phyloP scores from a whole-genome alignment of 495 filamentous ascomycete genomes.

The Rhypophila decipiens region DNA sequence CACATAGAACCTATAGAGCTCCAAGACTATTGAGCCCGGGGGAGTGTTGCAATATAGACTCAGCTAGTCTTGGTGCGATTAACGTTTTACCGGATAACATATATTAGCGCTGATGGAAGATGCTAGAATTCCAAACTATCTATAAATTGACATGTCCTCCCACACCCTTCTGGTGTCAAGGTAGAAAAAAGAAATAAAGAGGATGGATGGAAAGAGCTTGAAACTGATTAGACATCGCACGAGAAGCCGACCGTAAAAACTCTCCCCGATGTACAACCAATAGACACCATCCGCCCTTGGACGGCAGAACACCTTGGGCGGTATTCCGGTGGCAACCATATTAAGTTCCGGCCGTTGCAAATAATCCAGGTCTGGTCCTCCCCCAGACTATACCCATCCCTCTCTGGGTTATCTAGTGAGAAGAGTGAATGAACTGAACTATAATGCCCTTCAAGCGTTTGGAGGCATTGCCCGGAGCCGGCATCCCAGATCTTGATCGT shows the following conservation, averaged over 20 bases:
- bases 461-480: not conserved
- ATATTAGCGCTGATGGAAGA: too few species aligned
- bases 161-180: not conserved
- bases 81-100: too few species aligned
- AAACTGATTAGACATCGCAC: not conserved
- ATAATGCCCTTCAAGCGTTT: not conserved
- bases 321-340: not conserved
- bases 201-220: not conserved
- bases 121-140: not conserved
- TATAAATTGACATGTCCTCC: not conserved
- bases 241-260: not conserved
- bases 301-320: not conserved
- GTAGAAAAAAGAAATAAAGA: not conserved
- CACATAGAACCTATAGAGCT: too few species aligned
- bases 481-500: slow-evolving; percentile 10
- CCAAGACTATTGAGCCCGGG: too few species aligned
- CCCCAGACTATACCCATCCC: not conserved
- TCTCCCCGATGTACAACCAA: not conserved
- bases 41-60: too few species aligned
- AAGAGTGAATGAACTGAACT: not conserved
- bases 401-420: not conserved
- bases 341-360: not conserved
- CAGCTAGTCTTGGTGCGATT: too few species aligned
- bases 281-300: not conserved
- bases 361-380: not conserved